A percentile compares a stretch with the other conserved stretches of the same genome.
Evolutionary conservation across 805 yeast species (phyloP).

Genomic region (Lipomyces lipofer): DNA sequence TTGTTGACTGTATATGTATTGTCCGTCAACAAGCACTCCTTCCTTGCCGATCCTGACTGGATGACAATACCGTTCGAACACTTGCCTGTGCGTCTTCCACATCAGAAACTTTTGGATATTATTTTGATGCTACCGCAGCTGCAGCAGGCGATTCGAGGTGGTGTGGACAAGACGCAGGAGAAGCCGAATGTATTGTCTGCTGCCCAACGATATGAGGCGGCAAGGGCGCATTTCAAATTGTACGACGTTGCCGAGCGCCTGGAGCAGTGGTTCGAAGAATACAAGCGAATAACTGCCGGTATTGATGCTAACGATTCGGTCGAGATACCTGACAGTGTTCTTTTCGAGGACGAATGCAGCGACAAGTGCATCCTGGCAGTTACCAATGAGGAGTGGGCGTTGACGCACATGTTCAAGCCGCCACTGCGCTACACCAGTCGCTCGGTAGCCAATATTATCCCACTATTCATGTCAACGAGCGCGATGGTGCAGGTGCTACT

Average conservation of each 20-base stretch:
- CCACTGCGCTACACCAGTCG: background rate
- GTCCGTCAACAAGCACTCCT: background rate
- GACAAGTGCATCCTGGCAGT: background rate
- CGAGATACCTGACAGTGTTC: background rate
- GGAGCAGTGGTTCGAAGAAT: conserved; percentile 1
- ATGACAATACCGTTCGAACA: conserved; percentile 1
- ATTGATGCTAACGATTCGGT: background rate
- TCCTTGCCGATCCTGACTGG: conserved; percentile 11
- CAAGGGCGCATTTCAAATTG: background rate
- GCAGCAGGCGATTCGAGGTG: background rate
- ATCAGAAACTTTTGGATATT: conserved; percentile 1
- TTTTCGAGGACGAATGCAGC: background rate
- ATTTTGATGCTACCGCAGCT: background rate
- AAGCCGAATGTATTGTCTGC: background rate
- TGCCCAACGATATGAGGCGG: background rate
- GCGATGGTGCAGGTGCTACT: background rate
- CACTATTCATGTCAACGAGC: background rate
- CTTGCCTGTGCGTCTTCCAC: background rate
- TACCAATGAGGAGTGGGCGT: background rate
- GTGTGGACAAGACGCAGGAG: background rate
- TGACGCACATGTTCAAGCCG: conserved; percentile 4
- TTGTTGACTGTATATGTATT: background rate
- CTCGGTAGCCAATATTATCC: background rate
- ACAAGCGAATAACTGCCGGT: background rate
- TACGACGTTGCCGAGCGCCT: background rate